phyloP scores from a whole-genome alignment of 1,139 yeast genomes.

The Geotrichum europaeum region DNA sequence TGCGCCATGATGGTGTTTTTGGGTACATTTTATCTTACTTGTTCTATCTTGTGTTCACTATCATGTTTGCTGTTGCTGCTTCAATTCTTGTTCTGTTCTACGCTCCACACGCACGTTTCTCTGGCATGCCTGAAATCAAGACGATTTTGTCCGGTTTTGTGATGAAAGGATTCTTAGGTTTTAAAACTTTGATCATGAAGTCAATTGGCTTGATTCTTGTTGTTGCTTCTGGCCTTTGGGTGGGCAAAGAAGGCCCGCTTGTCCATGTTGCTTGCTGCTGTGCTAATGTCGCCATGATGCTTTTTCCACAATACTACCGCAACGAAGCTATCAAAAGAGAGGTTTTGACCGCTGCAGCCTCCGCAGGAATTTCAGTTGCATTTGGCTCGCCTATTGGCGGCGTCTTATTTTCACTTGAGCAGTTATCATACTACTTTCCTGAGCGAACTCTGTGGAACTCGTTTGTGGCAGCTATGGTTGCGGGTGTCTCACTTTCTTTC shows the following conservation, averaged over 20 bases:
- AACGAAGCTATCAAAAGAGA: conserved; percentile 46
- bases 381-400: conserved; percentile 96
- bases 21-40: conserved; percentile 34
- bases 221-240: conserved; percentile 80
- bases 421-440: conserved; percentile 56
- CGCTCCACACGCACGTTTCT: conserved; percentile 47
- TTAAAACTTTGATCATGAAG: conserved; percentile 45
- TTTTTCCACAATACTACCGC: conserved; percentile 31
- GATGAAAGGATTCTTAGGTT: conserved; percentile 42
- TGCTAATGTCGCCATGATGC: conserved; percentile 40
- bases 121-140: conserved; percentile 67
- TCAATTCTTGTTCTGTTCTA: conserved; percentile 35
- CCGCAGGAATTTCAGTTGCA: conserved; percentile 91
- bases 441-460: conserved; percentile 74
- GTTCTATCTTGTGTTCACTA: conserved; percentile 36
- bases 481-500: conserved; percentile 60
- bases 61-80: conserved; percentile 31
- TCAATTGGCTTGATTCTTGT: conserved; percentile 53
- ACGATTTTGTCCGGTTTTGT: conserved; percentile 33
- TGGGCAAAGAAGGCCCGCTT: conserved; percentile 91
- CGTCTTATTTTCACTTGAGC: conserved; percentile 77
- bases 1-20: conserved; percentile 26
- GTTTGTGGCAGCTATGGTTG: conserved; percentile 68
- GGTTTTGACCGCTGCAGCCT: conserved; percentile 74
- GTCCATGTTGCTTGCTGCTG: conserved; percentile 81